Evolutionary conservation across 2,329 filamentous ascomycete genomes (phyloP).

Genomic region (Rutstroemia sp.): DNA sequence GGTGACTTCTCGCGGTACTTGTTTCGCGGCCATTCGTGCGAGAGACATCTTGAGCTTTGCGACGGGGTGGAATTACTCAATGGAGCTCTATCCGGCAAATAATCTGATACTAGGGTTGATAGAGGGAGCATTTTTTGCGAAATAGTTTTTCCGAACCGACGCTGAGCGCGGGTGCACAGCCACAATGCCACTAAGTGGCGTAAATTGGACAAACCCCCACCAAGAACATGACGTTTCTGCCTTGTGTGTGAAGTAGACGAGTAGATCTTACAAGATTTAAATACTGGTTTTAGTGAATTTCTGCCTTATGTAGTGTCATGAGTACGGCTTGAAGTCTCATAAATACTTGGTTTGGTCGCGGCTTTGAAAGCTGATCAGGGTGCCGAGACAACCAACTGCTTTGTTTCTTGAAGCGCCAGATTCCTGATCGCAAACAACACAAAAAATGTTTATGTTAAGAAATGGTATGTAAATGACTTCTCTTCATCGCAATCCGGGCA

Average conservation of each 20-base stretch:
- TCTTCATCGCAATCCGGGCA: background rate
- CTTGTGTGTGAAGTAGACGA: background rate
- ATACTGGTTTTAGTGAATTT: too few relatives aligned
- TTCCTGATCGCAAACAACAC: background rate
- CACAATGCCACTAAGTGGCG: slow-evolving; percentile 1
- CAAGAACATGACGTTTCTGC: slow-evolving; percentile 5
- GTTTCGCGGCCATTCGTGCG: background rate
- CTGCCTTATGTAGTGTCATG: too few relatives aligned
- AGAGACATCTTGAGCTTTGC: slow-evolving; percentile 1
- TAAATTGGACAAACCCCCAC: background rate
- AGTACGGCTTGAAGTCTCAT: background rate
- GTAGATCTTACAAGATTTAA: too few relatives aligned
- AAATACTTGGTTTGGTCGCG: background rate
- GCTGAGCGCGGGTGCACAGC: background rate
- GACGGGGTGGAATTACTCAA: background rate
- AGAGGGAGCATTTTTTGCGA: background rate
- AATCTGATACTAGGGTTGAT: background rate
- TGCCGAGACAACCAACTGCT: background rate
- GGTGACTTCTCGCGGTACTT: slow-evolving; percentile 14
- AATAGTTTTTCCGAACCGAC: slow-evolving; percentile 6
- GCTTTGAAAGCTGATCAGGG: background rate
- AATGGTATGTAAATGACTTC: slow-evolving; percentile 32
- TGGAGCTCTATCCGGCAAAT: too few relatives aligned
- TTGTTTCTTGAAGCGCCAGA: background rate
- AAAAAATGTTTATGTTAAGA: slow-evolving; percentile 37